These are phyloP conservation scores for Boletus smithii DNA, from an alignment of 1,284 basidiomycete species.

Conservation along the genomic window DNA sequence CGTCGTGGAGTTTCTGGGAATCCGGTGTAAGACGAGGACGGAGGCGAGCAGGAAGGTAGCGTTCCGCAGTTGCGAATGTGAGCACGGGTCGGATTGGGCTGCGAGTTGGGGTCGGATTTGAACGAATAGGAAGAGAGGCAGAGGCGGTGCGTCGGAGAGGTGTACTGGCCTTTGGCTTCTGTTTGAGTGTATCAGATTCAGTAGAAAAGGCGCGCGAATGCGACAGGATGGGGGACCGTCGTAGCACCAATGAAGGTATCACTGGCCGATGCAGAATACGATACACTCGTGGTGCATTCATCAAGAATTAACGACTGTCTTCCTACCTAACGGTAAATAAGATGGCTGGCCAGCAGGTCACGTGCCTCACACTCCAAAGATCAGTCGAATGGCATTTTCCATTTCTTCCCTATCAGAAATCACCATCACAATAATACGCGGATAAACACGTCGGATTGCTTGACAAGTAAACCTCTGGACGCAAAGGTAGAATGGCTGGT, in stretches of 20 bases:
- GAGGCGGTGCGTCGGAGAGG: constrained; percentile 67
- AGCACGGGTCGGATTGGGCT: constrained; percentile 70
- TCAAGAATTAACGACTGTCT: not conserved
- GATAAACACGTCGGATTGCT: not conserved
- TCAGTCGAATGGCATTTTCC: too few species aligned
- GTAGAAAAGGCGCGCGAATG: constrained; percentile 19
- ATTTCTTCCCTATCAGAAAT: too few species aligned
- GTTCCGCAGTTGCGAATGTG: constrained; percentile 74
- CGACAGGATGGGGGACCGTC: not conserved
- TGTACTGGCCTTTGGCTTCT: constrained; percentile 73
- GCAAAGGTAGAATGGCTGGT: not conserved
- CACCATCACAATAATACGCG: too few species aligned
- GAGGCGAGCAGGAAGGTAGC: constrained; percentile 61
- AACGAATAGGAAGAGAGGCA: constrained; percentile 71
- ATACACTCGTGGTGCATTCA: constrained; percentile 16
- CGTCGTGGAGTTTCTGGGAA: constrained; percentile 62
- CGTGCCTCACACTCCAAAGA: too few species aligned
- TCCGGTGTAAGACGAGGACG: constrained; percentile 48
- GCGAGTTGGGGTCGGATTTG: constrained; percentile 75
- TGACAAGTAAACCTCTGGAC: not conserved
- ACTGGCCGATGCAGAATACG: constrained; percentile 7
- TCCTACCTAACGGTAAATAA: too few species aligned
- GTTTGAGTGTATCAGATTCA: constrained; percentile 36
- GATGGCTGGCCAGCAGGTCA: constrained; percentile 11
- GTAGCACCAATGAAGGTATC: not conserved